phyloP scores from a whole-genome alignment of 192 early-diverging fungal species.

The Lobulomyces angularis region DNA sequence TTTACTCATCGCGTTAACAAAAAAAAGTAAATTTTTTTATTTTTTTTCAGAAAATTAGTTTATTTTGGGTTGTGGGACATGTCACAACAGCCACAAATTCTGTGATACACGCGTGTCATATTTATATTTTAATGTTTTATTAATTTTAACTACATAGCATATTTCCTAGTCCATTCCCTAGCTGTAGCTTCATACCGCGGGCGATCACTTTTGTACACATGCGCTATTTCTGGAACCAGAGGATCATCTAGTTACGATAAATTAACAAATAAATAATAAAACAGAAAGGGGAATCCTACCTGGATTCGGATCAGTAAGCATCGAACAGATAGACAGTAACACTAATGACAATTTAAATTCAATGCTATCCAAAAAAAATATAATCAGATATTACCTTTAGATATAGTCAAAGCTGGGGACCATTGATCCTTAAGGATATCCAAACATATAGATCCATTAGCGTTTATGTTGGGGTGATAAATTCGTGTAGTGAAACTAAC shows the following conservation, averaged over 20 bases:
- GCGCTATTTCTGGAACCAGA: conserved; percentile 94
- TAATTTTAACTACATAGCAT: conserved; percentile 45
- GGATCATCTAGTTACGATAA: conserved; percentile 54
- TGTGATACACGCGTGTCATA: no score
- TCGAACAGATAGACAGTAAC: conserved; percentile 92
- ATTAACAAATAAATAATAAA: not conserved
- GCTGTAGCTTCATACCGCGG: conserved; percentile 78
- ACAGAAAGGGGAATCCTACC: conserved; percentile 18
- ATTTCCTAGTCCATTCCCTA: conserved; percentile 89
- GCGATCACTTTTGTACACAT: conserved; percentile 93
- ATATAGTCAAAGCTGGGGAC: conserved; percentile 96
- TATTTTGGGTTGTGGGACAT: no score
- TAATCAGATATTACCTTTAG: conserved; percentile 59
- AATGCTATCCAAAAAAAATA: conserved; percentile 4
- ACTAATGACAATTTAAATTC: conserved; percentile 34
- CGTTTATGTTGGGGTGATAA: conserved; percentile 99
- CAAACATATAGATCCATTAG: conserved; percentile 93
- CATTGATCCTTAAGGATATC: conserved; percentile 98
- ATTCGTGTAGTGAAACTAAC: conserved; percentile 92
- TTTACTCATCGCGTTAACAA: no score
- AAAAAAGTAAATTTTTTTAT: no score
- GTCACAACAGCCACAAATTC: no score
- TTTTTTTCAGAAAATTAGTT: no score
- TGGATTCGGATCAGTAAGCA: conserved; percentile 97
- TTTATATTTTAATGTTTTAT: no score